phyloP scores from a whole-genome alignment of 495 filamentous ascomycete genomes.

The Penicillium malachiteum region DNA sequence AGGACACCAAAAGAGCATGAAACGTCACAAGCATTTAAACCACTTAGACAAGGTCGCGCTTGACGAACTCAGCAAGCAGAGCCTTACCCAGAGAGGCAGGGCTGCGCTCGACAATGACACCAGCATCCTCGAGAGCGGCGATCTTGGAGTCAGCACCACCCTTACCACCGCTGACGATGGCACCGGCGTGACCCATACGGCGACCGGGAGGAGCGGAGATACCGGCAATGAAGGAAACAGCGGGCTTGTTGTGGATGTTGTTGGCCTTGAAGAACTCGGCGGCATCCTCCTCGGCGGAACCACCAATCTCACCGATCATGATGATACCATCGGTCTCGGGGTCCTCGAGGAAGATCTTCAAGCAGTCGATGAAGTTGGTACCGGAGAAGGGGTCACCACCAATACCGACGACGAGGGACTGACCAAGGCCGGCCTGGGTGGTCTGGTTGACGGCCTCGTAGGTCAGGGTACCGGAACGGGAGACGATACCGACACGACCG shows the following conservation, averaged over 20 bases:
- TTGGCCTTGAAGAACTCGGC: conserved; percentile 90
- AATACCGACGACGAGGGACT: conserved; percentile 97
- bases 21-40: conserved; percentile 15
- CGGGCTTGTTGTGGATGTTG: conserved; percentile 91
- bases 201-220: conserved; percentile 95
- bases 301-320: conserved; percentile 99
- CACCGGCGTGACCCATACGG: conserved; percentile 97
- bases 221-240: conserved; percentile 97
- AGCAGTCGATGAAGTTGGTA: conserved; percentile 99
- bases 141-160: conserved; percentile 98
- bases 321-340: conserved; percentile 98
- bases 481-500: conserved; percentile 97
- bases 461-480: conserved; percentile 94
- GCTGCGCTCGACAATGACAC: conserved; percentile 94
- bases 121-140: conserved; percentile 84
- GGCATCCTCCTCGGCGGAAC: conserved; percentile 94
- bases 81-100: conserved; percentile 89
- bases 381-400: conserved; percentile 98
- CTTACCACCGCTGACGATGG: conserved; percentile 96
- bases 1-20: conserved; percentile 18
- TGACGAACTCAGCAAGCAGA: conserved; percentile 90
- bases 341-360: conserved; percentile 94
- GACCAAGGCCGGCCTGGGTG: conserved; percentile 91
- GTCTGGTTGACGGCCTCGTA: conserved; percentile 99
- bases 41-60: conserved; percentile 85